These are phyloP conservation scores for Aureobasidium pullulans DNA, from an alignment of 2,329 filamentous ascomycete species.

Conservation along the genomic window DNA sequence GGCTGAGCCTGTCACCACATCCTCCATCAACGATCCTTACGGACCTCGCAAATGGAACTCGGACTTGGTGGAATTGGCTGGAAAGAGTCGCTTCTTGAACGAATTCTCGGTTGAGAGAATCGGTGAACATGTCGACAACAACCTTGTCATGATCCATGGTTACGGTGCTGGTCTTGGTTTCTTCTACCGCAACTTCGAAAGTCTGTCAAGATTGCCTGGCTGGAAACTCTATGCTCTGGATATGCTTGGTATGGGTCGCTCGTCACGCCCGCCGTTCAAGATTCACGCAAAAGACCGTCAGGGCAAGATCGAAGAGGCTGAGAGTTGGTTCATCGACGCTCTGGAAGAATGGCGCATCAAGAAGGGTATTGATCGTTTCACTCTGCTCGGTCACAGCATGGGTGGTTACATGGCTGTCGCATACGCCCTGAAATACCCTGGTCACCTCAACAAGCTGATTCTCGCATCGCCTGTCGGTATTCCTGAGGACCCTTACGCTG, in stretches of 20 bases:
- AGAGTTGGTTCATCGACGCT: conserved; percentile 92
- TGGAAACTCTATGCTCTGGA: conserved; percentile 94
- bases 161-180: conserved; percentile 95
- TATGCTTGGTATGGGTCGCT: conserved; percentile 90
- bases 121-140: conserved; percentile 72
- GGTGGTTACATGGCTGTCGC: conserved; percentile 93
- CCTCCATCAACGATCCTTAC: conserved; percentile 59
- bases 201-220: conserved; percentile 66
- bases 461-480: conserved; percentile 91
- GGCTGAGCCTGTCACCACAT: conserved; percentile 39
- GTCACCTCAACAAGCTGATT: conserved; percentile 89
- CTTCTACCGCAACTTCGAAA: conserved; percentile 97
- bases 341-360: conserved; percentile 91
- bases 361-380: conserved; percentile 86
- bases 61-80: conserved; percentile 73
- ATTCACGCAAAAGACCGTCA: conserved; percentile 75
- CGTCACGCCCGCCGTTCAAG: conserved; percentile 72
- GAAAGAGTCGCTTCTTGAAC: conserved; percentile 81
- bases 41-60: conserved; percentile 82
- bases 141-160: conserved; percentile 90
- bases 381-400: conserved; percentile 83
- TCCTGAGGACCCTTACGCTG: conserved; percentile 86
- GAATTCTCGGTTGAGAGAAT: conserved; percentile 85
- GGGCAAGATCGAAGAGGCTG: conserved; percentile 77
- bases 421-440: conserved; percentile 94